Evolutionary conservation across 1,139 yeast genomes (phyloP).

Genomic region (Candida sanyaensis): DNA sequence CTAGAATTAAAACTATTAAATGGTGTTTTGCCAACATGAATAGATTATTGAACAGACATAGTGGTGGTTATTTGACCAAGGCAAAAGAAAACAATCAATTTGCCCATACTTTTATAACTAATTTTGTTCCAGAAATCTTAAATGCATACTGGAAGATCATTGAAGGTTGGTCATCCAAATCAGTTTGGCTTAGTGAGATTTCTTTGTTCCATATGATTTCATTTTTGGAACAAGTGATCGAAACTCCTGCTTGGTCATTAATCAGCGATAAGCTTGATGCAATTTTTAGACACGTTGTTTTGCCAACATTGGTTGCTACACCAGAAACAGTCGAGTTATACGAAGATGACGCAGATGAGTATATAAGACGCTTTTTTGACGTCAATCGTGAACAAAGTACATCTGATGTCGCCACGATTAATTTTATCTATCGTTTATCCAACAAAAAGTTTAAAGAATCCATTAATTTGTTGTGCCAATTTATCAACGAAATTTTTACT

Average conservation of each 20-base stretch:
- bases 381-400: constrained; percentile 71
- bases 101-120: constrained; percentile 46
- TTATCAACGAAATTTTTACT: constrained; percentile 54
- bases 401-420: constrained; percentile 81
- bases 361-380: constrained; percentile 68
- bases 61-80: constrained; percentile 47
- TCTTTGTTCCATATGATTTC: constrained; percentile 63
- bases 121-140: constrained; percentile 62
- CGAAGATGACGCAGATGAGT: constrained; percentile 76
- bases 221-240: constrained; percentile 62
- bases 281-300: constrained; percentile 57
- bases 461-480: constrained; percentile 39
- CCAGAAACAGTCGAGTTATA: constrained; percentile 60
- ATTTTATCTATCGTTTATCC: constrained; percentile 59
- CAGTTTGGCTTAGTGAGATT: constrained; percentile 62
- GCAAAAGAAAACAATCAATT: constrained; percentile 39
- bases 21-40: constrained; percentile 75
- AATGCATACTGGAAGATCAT: constrained; percentile 60
- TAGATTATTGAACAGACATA: constrained; percentile 58
- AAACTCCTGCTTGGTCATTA: constrained; percentile 54
- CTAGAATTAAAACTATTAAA: constrained; percentile 62
- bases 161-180: constrained; percentile 57
- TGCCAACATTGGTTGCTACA: constrained; percentile 62
- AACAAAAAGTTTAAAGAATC: constrained; percentile 51
- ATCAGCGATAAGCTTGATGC: constrained; percentile 60